Evolutionary conservation across 371 early-diverging fungal species (phyloP).

Genomic region (Phascolomyces articulosus): DNA sequence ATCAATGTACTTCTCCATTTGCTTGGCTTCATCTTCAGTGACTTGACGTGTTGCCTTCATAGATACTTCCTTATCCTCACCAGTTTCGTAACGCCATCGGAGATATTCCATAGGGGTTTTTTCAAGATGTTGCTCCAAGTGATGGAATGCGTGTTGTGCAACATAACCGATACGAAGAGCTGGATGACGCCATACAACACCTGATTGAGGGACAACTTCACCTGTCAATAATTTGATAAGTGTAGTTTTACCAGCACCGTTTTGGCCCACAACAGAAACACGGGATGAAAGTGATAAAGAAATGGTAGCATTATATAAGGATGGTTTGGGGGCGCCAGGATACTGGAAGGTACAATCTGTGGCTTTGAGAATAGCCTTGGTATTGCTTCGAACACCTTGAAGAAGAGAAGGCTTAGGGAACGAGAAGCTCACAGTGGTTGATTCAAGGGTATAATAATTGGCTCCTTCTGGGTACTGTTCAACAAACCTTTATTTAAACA

Average conservation of each 20-base stretch:
- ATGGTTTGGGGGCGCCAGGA: conserved; percentile 64
- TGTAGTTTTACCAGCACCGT: conserved; percentile 88
- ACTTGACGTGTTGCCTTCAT: conserved; percentile 75
- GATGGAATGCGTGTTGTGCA: conserved; percentile 91
- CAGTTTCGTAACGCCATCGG: conserved; percentile 82
- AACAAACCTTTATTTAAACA: conserved; percentile 44
- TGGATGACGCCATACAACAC: conserved; percentile 73
- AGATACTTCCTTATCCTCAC: conserved; percentile 80
- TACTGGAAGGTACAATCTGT: conserved; percentile 69
- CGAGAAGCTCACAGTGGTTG: conserved; percentile 68
- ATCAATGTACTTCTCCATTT: conserved; percentile 65
- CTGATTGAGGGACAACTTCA: conserved; percentile 65
- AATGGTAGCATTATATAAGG: conserved; percentile 64
- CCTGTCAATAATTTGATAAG: conserved; percentile 84
- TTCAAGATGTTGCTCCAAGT: conserved; percentile 81
- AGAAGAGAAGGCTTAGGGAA: conserved; percentile 80
- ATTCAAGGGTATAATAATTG: conserved; percentile 74
- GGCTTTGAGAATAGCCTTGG: conserved; percentile 80
- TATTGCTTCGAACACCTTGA: conserved; percentile 74
- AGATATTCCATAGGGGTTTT: conserved; percentile 82
- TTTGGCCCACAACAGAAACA: conserved; percentile 81
- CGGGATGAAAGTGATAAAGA: conserved; percentile 75
- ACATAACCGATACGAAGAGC: conserved; percentile 85
- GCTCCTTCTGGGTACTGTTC: conserved; percentile 58
- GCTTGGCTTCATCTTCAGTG: conserved; percentile 66